Conservation (phyloP, 805 yeast genomes). For the Hanseniaspora thailandica region DNA sequence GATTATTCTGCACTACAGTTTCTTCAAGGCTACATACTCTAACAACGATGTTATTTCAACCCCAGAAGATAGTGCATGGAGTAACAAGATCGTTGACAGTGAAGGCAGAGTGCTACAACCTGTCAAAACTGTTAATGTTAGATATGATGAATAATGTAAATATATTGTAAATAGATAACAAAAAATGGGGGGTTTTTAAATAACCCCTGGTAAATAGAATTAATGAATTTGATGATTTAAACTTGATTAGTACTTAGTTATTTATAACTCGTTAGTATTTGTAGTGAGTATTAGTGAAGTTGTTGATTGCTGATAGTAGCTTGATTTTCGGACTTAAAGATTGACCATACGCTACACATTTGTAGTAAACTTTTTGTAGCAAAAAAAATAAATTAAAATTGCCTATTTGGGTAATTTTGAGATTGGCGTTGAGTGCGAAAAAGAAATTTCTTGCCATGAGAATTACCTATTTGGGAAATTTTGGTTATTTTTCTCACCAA, state of each 20-base stretch:
- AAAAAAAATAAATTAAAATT: background rate
- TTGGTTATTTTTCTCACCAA: background rate
- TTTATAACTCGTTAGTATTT: too few species aligned
- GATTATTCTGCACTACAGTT: slow-evolving; percentile 81
- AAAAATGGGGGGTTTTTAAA: too few species aligned
- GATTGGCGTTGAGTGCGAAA: too few species aligned
- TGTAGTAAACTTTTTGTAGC: background rate
- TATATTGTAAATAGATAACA: background rate
- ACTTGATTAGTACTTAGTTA: too few species aligned
- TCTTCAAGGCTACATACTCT: slow-evolving; percentile 52
- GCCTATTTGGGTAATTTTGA: background rate
- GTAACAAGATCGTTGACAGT: slow-evolving; percentile 4
- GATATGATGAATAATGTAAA: slow-evolving; percentile 8
- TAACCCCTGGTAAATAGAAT: too few species aligned
- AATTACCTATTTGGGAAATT: background rate
- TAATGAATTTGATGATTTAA: too few species aligned
- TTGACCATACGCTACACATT: too few species aligned
- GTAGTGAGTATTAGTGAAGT: too few species aligned
- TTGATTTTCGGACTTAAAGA: background rate
- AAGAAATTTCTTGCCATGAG: background rate
- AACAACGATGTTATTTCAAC: slow-evolving; percentile 30
- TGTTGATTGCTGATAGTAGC: too few species aligned
- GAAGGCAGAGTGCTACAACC: slow-evolving; percentile 17
- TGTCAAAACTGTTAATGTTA: slow-evolving; percentile 19
- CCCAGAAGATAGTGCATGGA: slow-evolving; percentile 13